Conservation (phyloP, 2,329 filamentous ascomycete species). For the Hypoxylon sp. region DNA sequence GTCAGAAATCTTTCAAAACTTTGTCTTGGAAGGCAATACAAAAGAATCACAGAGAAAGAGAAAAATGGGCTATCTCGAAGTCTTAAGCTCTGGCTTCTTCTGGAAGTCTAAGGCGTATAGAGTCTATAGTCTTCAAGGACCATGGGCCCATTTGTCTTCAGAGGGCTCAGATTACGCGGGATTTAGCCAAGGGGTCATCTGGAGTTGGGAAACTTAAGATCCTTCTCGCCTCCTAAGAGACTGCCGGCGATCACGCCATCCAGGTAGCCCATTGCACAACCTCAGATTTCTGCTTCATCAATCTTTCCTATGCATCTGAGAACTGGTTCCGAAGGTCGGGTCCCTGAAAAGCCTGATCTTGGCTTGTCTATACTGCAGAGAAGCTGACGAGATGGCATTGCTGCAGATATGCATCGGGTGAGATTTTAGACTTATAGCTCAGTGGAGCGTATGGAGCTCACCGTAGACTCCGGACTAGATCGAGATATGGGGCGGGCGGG, state of each 20-base stretch:
- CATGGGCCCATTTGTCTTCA: background rate
- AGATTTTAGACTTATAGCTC: constrained; percentile 8
- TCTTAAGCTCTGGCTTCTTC: constrained; percentile 11
- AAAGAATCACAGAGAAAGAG: background rate
- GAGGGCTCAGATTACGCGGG: background rate
- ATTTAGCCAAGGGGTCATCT: background rate
- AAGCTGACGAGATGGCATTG: background rate
- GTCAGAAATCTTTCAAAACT: background rate
- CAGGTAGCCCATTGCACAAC: background rate
- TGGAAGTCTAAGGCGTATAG: background rate
- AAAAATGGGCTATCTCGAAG: background rate
- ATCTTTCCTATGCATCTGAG: background rate
- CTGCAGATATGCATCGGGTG: background rate
- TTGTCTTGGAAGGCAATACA: background rate
- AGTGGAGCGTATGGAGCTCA: background rate
- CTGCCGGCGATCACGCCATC: background rate
- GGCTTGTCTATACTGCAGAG: background rate
- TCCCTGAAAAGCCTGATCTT: background rate
- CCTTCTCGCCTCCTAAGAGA: background rate
- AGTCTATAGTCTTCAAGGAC: background rate
- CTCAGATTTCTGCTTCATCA: background rate
- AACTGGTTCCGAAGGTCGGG: background rate
- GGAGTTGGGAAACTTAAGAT: background rate
- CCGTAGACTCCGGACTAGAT: background rate
- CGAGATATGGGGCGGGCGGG: background rate